These are phyloP conservation scores for Pseudisothecium myosuroides DNA, from an alignment of 225 moss, liverwort and hornwort genomes.

Conservation along the genomic window DNA sequence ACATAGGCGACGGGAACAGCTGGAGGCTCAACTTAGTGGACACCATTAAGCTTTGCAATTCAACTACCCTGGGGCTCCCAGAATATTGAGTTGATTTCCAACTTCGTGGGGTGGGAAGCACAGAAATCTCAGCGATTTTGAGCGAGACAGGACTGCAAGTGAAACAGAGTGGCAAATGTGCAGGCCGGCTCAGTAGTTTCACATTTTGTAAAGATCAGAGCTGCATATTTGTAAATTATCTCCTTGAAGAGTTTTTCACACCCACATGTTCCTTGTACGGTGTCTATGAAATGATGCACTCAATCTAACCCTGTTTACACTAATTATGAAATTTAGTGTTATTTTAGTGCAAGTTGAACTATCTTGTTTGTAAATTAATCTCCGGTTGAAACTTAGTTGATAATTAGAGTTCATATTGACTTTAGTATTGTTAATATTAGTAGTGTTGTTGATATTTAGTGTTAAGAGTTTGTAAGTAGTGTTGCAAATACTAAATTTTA, in stretches of 20 bases:
- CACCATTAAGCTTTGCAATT: neutral
- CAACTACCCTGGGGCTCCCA: neutral
- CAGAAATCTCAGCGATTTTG: neutral
- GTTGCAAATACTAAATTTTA: neutral
- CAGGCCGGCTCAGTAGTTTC: neutral
- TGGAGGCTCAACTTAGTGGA: slow-evolving; percentile 33
- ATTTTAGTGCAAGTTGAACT: neutral
- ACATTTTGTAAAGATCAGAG: neutral
- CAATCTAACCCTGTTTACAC: neutral
- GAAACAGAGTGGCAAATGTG: neutral
- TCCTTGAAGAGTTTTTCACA: neutral
- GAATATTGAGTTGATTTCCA: neutral
- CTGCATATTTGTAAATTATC: neutral
- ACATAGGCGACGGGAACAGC: slow-evolving; percentile 26
- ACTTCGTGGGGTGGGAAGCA: neutral
- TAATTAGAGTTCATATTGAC: neutral
- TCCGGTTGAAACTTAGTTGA: no score
- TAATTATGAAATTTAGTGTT: neutral
- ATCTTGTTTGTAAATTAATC: neutral
- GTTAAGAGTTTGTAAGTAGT: neutral
- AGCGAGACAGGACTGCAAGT: neutral
- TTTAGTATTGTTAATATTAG: neutral
- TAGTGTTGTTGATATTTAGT: neutral
- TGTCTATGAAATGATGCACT: neutral
- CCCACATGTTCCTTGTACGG: neutral